Percentiles rank a stretch among this genome's conserved stretches.
Evolutionary conservation across 306 rosid genomes (phyloP).

Genomic region (barrel medic (Medicago truncatula)): DNA sequence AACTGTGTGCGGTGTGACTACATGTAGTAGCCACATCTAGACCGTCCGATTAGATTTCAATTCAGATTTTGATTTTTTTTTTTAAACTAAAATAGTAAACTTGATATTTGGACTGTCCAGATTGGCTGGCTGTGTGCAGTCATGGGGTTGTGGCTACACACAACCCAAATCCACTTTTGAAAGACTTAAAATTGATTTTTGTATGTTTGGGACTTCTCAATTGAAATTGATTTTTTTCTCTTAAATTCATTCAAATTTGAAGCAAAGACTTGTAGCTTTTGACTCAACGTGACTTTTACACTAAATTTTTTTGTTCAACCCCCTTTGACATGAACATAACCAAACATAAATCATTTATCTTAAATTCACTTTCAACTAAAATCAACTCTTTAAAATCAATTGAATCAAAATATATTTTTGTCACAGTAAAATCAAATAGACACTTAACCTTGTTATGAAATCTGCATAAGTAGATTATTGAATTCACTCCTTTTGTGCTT

Average conservation of each 20-base stretch:
- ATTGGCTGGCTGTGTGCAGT: no score
- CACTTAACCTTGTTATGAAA: not conserved
- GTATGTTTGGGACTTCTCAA: not conserved
- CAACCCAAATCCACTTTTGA: no score
- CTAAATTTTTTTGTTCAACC: not conserved
- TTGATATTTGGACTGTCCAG: no score
- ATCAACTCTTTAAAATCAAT: not conserved
- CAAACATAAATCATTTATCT: not conserved
- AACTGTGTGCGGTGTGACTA: no score
- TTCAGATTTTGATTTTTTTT: no score
- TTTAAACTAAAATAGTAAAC: no score
- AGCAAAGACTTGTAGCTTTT: not conserved
- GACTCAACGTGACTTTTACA: not conserved
- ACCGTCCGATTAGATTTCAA: no score
- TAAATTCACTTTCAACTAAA: not conserved
- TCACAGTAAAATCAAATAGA: not conserved
- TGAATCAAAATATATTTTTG: not conserved
- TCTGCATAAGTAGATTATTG: constrained; percentile 7
- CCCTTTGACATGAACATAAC: not conserved
- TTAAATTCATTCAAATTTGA: not conserved
- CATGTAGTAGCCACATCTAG: no score
- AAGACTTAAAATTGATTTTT: not conserved
- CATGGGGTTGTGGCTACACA: no score
- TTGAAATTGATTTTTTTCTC: not conserved
- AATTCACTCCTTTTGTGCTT: constrained; percentile 18